Evolutionary conservation across 139 green algal species (phyloP), one percentile per base, ranked within the genome.

Genomic region (Nannochloris sp.): DNA sequence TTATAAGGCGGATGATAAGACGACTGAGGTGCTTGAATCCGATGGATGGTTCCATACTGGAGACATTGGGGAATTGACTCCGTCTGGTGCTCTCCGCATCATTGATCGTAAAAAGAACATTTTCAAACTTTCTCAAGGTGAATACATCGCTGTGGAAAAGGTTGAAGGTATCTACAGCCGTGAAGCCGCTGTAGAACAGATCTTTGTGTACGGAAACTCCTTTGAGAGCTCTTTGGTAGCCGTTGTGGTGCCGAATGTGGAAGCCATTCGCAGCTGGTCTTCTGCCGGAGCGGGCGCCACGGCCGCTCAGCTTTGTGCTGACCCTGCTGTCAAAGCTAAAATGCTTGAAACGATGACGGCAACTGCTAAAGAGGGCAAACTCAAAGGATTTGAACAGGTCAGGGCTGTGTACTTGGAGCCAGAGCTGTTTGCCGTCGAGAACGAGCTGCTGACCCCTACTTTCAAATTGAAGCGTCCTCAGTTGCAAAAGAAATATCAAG

Each of bases 81-180:
- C 76, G 3, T 45, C 74, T 4, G 91, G 92, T 13, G 78, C 75
- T 1, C 79, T 98, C 53, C 86, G 86, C 64, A 95, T 98, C 65
- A 83, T 97, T 33, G 92, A 98, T 79, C 81, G 91, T 67, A 96
- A 96, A 78, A 98, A 98, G 82, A 97, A 98, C 87, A 98, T 98
- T 80, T 98, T 98, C 87, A 98, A 98, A 86, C 87, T 98, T 23
- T 77, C 75, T 10, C 90, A 97, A 75, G 87, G 81, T 76, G 92
- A 98, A 83, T 98, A 98, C 67, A 79, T 98, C 19, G 89, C 92
- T 0, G 91, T 96, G 36, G 92, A 98, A 85, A 95, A 95, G 78
- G 60, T 98, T 30, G 92, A 98, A 81, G 72, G 62, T 23, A 78
- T 84, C 2, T 97, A 93, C 80, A 93, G 93, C 76, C 89, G 93